Evolutionary conservation across 2,329 filamentous ascomycete genomes (phyloP).

Genomic region (Chalara sp.): DNA sequence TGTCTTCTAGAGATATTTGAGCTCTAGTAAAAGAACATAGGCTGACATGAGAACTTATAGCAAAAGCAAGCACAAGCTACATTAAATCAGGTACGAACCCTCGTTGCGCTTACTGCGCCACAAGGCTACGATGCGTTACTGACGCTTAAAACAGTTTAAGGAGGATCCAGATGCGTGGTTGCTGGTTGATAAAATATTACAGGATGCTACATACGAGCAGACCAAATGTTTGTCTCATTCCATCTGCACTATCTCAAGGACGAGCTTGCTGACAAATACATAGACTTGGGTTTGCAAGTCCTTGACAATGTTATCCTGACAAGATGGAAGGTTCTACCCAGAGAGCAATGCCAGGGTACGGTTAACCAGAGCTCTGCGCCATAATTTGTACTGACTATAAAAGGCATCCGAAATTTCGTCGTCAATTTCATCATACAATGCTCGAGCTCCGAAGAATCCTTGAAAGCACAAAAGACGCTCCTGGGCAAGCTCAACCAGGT

Average conservation of each 20-base stretch:
- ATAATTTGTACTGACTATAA: slow-evolving; percentile 15
- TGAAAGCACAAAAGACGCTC: slow-evolving; percentile 78
- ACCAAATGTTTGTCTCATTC: slow-evolving; percentile 72
- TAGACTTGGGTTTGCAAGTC: slow-evolving; percentile 90
- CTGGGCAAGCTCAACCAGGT: slow-evolving; percentile 98
- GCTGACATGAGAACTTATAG: slow-evolving; percentile 46
- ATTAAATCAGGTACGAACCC: slow-evolving; percentile 72
- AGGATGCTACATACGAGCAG: slow-evolving; percentile 86
- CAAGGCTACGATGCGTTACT: slow-evolving; percentile 11
- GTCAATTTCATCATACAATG: slow-evolving; percentile 97
- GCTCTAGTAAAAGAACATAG: slow-evolving; percentile 9
- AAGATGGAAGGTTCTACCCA: slow-evolving; percentile 94
- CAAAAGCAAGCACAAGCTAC: slow-evolving; percentile 94
- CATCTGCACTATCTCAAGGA: neutral
- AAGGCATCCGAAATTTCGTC: slow-evolving; percentile 97
- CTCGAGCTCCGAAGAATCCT: slow-evolving; percentile 81
- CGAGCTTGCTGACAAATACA: slow-evolving; percentile 15
- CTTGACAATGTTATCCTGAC: slow-evolving; percentile 98
- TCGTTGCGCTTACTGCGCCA: slow-evolving; percentile 13
- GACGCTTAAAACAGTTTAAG: slow-evolving; percentile 66
- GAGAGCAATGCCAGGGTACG: slow-evolving; percentile 87
- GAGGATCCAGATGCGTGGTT: slow-evolving; percentile 98
- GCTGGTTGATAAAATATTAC: slow-evolving; percentile 92
- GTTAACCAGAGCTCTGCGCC: slow-evolving; percentile 18
- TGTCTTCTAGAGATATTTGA: slow-evolving; percentile 1